Evolutionary conservation across 805 yeast genomes (phyloP), one percentile per base, ranked within the genome.

Genomic region (Starmerella gropengiesseri): DNA sequence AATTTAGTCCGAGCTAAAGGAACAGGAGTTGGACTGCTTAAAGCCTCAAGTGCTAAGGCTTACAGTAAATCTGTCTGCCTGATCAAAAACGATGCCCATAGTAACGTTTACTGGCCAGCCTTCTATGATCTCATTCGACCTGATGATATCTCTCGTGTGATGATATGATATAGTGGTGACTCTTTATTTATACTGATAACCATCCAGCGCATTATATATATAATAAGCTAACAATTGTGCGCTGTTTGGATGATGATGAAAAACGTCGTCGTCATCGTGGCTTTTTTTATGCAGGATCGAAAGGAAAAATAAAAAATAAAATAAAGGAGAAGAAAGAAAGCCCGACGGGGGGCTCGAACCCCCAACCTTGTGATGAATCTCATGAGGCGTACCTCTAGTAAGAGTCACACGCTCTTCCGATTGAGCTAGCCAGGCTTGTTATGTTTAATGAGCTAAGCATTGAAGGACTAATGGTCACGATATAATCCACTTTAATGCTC

Each of bases 311-410:
- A 14, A 26, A 36, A 32, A 45, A 41, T 25, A 25, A 18, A 13
- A 16, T 13, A 39, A 26, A 6, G 11, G 5, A 3, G 17, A 42
- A 47, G 34, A 47, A 45, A 45, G 19, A 13, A 39, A 50, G 54
- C 54, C 54, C 54, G 32, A 50, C 54, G 54, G 54, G 54, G 54
- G 54, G 51, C 52, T 50, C 52, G 54, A 50, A 50, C 54, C 54
- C 54, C 54, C 54, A 48, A 50, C 54, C 54, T 50, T 50, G 50
- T 49, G 54, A 50, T 45, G 49, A 45, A 37, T 36, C 49, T 42
- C 42, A 42, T 31, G 21, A 39, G 36, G 38, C 21, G 28, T 22
- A 21, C 33, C 33, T 17, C 37, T 34, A 22, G 43, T 50, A 50
- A 50, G 54, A 50, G 54, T 50, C 54, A 49, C 50, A 50, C 51